Evolutionary conservation across 257 asterid genomes (phyloP), one percentile per base, ranked within the genome.

Genomic region (Nicotiana noctiflora): DNA sequence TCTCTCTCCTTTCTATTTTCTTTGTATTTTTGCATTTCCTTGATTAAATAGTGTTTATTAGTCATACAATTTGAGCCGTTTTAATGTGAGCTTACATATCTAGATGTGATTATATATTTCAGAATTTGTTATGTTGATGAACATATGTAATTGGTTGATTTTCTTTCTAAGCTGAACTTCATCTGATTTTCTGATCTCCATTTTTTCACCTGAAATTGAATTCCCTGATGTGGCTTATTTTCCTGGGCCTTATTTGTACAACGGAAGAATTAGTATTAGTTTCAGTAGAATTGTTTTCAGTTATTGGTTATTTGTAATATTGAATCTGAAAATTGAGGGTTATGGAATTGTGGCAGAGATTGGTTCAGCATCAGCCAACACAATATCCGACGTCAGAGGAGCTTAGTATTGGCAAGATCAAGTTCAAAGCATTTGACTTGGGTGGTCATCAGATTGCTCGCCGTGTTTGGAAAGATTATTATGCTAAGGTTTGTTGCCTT

Each of bases 371-470:
- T 82, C 98, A 93, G 88, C 98, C 98, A 37, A 93, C 98, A 2
- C 98, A 93, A 81, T 86, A 91, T 84, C 98, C 98, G 0, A 93
- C 98, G 6, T 93, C 98, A 0, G 98, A 94, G 88, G 98, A 93
- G 89, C 91, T 94, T 75, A 93, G 98, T 81, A 92, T 93, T 82
- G 98, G 98, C 19, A 90, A 90, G 80, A 93, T 93, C 84, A 93
- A 93, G 92, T 93, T 93, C 87, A 93, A 92, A 80, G 97, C 98
- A 46, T 93, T 93, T 86, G 98, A 93, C 79, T 85, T 93, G 91
- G 98, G 98, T 32, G 98, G 98, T 53, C 98, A 93, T 88, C 97
- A 93, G 90, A 92, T 92, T 64, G 98, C 98, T 8, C 94, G 98
- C 13, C 88, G 98, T 83, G 97, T 94, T 81, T 93, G 98, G 98